phyloP scores from a whole-genome alignment of 2,329 filamentous ascomycete genomes.

The Alternaria arbusti region DNA sequence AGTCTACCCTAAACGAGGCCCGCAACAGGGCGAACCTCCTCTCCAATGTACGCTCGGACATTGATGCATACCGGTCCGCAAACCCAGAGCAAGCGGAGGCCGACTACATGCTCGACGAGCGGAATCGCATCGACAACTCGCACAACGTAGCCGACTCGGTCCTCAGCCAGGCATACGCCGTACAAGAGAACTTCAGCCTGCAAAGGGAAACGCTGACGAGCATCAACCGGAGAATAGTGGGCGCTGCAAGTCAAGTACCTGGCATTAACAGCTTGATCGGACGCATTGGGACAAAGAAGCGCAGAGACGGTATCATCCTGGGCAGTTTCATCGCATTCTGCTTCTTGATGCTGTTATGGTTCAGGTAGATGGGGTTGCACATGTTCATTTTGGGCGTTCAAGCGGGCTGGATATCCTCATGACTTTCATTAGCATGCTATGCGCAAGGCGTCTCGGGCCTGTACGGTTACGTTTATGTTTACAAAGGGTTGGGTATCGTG shows the following conservation, averaged over 20 bases:
- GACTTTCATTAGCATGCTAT: conserved; percentile 20
- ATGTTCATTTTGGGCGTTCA: conserved; percentile 24
- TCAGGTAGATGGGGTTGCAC: conserved; percentile 33
- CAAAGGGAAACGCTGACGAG: conserved; percentile 88
- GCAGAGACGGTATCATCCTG: conserved; percentile 92
- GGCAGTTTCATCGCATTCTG: conserved; percentile 90
- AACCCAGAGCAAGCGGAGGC: conserved; percentile 86
- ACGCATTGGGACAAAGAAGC: conserved; percentile 92
- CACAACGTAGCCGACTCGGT: conserved; percentile 90
- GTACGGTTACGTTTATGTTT: conserved; percentile 41
- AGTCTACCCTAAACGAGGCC: conserved; percentile 73
- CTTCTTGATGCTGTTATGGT: conserved; percentile 80
- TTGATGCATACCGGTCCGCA: conserved; percentile 81
- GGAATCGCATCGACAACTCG: conserved; percentile 83
- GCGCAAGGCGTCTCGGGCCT: conserved; percentile 20
- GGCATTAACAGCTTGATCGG: conserved; percentile 91
- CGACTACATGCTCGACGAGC: conserved; percentile 96
- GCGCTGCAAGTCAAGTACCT: conserved; percentile 88
- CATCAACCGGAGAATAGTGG: conserved; percentile 88
- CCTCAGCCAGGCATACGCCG: conserved; percentile 92
- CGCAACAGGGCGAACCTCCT: conserved; percentile 90
- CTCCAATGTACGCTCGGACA: conserved; percentile 88
- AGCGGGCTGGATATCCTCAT: conserved; percentile 37
- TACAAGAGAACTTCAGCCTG: conserved; percentile 86
- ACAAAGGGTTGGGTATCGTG: conserved; percentile 11